A percentile compares a stretch with the other conserved stretches of the same genome.
Evolutionary conservation across 192 early-diverging fungal species (phyloP).

Genomic region (Backusella parvicylindrica): DNA sequence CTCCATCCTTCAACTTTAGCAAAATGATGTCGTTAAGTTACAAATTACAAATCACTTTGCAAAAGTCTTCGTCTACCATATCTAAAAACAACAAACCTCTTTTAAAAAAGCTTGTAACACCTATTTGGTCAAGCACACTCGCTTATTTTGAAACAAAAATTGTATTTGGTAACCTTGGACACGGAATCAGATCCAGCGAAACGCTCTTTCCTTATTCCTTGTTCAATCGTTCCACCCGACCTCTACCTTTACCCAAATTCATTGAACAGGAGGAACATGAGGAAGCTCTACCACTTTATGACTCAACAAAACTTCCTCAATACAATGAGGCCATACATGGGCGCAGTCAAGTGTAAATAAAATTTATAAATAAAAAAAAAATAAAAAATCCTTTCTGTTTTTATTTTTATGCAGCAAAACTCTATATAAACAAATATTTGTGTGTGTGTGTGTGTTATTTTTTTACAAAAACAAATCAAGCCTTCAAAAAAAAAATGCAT

Average conservation of each 20-base stretch:
- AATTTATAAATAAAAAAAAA: background rate
- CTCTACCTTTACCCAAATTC: background rate
- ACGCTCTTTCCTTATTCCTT: background rate
- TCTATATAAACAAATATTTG: background rate
- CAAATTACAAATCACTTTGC: constrained; percentile 1
- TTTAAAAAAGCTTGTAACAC: background rate
- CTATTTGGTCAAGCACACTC: background rate
- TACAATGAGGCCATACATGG: background rate
- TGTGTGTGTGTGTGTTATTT: background rate
- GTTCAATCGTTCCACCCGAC: background rate
- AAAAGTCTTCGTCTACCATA: background rate
- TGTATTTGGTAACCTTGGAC: background rate
- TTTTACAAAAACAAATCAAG: background rate
- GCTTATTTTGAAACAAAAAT: background rate
- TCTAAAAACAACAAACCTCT: background rate
- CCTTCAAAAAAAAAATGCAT: background rate
- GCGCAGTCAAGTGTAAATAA: background rate
- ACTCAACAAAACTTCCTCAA: background rate
- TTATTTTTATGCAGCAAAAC: background rate
- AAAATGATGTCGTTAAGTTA: background rate
- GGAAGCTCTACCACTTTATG: background rate
- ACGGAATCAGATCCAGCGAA: background rate
- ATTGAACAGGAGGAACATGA: background rate
- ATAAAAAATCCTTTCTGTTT: background rate
- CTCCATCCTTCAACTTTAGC: background rate